Percentiles rank a stretch among this genome's conserved stretches.
Conservation (phyloP, 2,329 filamentous ascomycete species). For the Nemania serpens region DNA sequence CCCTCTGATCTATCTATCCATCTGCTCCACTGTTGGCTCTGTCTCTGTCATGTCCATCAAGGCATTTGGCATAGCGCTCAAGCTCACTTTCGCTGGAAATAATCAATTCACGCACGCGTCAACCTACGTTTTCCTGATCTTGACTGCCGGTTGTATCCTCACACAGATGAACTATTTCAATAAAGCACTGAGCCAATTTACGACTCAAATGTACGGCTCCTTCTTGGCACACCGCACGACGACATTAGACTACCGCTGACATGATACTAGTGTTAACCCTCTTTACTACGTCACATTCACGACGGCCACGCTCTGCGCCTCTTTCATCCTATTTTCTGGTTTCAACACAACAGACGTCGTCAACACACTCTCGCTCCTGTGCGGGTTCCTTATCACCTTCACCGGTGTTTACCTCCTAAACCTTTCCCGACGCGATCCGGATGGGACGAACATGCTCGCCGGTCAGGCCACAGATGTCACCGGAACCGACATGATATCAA, state of each 20-base stretch:
- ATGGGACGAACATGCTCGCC: conserved; percentile 70
- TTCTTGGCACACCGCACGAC: not conserved
- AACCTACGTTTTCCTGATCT: conserved; percentile 96
- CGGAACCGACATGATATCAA: conserved; percentile 89
- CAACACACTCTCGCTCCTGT: conserved; percentile 89
- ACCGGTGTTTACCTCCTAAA: conserved; percentile 95
- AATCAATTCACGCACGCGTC: conserved; percentile 96
- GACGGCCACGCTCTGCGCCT: conserved; percentile 89
- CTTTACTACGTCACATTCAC: conserved; percentile 98
- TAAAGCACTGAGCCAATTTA: conserved; percentile 95
- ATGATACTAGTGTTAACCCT: conserved; percentile 75
- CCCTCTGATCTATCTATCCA: conserved; percentile 93
- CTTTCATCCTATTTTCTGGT: conserved; percentile 92
- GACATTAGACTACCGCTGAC: conserved; percentile 35
- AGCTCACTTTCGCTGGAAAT: conserved; percentile 88
- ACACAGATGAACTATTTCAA: conserved; percentile 99
- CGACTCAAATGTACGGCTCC: conserved; percentile 83
- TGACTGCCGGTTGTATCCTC: conserved; percentile 89
- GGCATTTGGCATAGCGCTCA: conserved; percentile 95
- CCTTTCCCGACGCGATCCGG: conserved; percentile 88
- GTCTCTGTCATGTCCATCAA: conserved; percentile 99
- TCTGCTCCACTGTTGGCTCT: conserved; percentile 95
- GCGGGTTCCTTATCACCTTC: conserved; percentile 93
- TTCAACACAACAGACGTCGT: conserved; percentile 94
- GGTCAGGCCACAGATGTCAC: conserved; percentile 74